Evolutionary conservation across 176 grass and related monocot genomes (phyloP).

Genomic region (Cenchrus fungigraminus): DNA sequence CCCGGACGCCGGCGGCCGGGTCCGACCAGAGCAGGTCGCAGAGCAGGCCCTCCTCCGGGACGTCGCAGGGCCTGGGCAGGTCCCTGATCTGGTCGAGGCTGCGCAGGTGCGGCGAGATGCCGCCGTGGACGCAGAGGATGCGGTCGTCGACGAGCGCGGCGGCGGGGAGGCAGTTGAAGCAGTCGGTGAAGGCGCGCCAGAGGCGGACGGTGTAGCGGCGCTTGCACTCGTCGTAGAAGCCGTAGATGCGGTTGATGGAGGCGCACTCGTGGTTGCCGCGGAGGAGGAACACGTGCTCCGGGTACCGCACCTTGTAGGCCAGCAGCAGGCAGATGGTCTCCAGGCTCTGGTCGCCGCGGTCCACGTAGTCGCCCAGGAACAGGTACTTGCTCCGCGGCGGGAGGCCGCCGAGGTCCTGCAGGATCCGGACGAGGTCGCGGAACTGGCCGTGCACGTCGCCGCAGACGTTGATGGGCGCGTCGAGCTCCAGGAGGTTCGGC

Average conservation of each 20-base stretch:
- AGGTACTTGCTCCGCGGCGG: constrained; percentile 58
- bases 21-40: constrained; percentile 81
- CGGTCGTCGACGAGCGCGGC: constrained; percentile 57
- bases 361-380: constrained; percentile 79
- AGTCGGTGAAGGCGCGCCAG: constrained; percentile 63
- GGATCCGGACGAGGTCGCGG: constrained; percentile 49
- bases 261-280: constrained; percentile 75
- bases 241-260: constrained; percentile 79
- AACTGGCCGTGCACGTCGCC: constrained; percentile 75
- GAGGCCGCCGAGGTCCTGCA: constrained; percentile 36
- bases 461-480: constrained; percentile 65
- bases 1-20: constrained; percentile 11
- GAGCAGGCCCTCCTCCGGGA: constrained; percentile 60
- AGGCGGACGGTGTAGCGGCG: constrained; percentile 66
- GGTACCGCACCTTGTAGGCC: constrained; percentile 63
- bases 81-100: constrained; percentile 47
- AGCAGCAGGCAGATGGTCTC: constrained; percentile 74
- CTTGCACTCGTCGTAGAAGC: constrained; percentile 87
- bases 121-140: constrained; percentile 73
- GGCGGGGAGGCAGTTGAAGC: constrained; percentile 70
- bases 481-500: constrained; percentile 64
- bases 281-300: constrained; percentile 67
- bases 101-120: constrained; percentile 63
- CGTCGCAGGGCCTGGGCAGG: constrained; percentile 49
- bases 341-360: constrained; percentile 67